Evolutionary conservation across 106 monocot genomes (phyloP).

Genomic region (Dendrobium huoshanense): DNA sequence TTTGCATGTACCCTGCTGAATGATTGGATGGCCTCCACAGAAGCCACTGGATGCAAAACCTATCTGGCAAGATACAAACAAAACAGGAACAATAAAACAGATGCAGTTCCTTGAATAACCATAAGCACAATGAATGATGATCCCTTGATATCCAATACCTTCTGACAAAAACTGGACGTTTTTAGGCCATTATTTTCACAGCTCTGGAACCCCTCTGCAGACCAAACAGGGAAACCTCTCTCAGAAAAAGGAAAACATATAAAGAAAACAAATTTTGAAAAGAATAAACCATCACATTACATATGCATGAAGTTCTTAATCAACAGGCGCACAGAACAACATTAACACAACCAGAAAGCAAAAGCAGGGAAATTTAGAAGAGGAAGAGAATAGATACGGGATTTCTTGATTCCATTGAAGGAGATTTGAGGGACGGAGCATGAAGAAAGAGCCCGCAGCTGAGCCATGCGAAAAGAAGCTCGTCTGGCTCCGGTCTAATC

Average conservation of each 20-base stretch:
- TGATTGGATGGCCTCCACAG: not conserved
- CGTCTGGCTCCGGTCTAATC: not conserved
- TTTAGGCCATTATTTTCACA: not conserved
- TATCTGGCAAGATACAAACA: slow-evolving; percentile 3
- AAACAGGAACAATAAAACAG: not conserved
- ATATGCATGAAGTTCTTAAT: no score
- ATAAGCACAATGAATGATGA: not conserved
- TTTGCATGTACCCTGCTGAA: not conserved
- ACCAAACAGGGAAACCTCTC: not conserved
- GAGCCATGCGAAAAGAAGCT: not conserved
- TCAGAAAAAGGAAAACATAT: not conserved
- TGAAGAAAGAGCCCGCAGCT: not conserved
- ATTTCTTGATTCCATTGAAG: not conserved
- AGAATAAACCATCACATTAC: no score
- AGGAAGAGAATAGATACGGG: not conserved
- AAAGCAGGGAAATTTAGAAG: not conserved
- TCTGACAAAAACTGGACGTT: not conserved
- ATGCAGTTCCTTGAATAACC: not conserved
- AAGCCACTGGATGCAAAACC: not conserved
- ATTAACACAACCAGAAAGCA: not conserved
- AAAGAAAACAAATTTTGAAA: no score
- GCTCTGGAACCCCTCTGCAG: not conserved
- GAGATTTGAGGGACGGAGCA: not conserved
- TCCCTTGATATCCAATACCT: not conserved
- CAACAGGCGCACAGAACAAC: not conserved